These are phyloP conservation scores for Blastobotrys malaysiensis DNA, from an alignment of 1,139 yeast species.

Conservation along the genomic window DNA sequence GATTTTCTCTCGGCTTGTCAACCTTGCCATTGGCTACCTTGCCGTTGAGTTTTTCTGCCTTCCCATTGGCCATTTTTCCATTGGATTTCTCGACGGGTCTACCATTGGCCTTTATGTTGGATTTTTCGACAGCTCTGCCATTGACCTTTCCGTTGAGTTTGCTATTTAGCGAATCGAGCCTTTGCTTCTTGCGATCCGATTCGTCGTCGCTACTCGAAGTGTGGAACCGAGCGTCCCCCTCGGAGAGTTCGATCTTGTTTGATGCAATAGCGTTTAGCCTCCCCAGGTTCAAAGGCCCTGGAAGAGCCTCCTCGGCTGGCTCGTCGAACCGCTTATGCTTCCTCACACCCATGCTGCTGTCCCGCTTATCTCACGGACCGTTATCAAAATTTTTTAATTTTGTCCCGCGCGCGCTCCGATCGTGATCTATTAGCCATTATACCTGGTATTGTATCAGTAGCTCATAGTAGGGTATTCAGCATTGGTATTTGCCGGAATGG, in stretches of 20 bases:
- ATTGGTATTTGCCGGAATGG: too few species aligned
- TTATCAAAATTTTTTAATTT: not conserved
- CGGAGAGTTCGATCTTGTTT: conserved; percentile 14
- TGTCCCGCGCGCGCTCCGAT: not conserved
- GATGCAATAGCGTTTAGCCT: conserved; percentile 16
- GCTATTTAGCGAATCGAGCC: not conserved
- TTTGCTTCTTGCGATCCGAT: not conserved
- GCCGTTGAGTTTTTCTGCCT: not conserved
- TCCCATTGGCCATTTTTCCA: not conserved
- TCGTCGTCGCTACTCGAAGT: conserved; percentile 8
- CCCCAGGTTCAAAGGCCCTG: conserved; percentile 19
- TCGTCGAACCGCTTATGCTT: conserved; percentile 1
- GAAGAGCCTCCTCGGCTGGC: conserved; percentile 1
- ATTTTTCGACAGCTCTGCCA: not conserved
- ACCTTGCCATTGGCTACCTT: not conserved
- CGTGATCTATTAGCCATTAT: not conserved
- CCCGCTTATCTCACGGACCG: conserved; percentile 1
- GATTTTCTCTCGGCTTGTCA: not conserved
- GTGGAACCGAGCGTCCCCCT: conserved; percentile 18
- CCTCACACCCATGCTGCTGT: not conserved
- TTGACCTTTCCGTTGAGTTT: not conserved
- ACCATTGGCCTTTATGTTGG: not conserved
- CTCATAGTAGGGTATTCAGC: too few species aligned
- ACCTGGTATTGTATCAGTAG: too few species aligned
- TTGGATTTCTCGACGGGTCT: not conserved